Evolutionary conservation across 805 yeast genomes (phyloP).

Genomic region (Pichia membranifaciens): DNA sequence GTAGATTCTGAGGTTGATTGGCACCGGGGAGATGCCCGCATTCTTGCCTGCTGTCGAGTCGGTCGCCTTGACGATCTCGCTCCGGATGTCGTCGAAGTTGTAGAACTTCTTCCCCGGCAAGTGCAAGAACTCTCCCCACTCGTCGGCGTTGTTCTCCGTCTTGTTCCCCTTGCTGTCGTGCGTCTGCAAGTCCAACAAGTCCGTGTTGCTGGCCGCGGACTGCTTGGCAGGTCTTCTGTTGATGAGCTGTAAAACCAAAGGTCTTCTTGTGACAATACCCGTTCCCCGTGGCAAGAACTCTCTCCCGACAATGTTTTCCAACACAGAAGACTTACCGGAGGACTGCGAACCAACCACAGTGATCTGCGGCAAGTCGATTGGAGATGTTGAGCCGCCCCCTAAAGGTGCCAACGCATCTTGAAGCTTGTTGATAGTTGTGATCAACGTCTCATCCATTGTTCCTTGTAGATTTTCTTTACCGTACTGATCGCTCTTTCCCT

Average conservation of each 20-base stretch:
- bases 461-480: neutral
- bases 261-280: constrained; percentile 88
- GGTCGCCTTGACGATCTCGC: constrained; percentile 88
- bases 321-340: constrained; percentile 81
- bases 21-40: constrained; percentile 86
- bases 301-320: constrained; percentile 86
- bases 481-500: no score
- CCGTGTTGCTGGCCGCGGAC: constrained; percentile 21
- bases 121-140: constrained; percentile 98
- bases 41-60: constrained; percentile 76
- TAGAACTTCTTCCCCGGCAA: constrained; percentile 81
- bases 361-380: constrained; percentile 88
- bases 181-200: constrained; percentile 40
- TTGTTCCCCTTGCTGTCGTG: constrained; percentile 41
- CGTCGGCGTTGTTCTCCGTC: constrained; percentile 68
- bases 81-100: constrained; percentile 83
- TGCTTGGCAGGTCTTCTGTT: constrained; percentile 45
- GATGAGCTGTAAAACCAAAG: constrained; percentile 74
- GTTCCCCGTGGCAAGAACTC: constrained; percentile 91
- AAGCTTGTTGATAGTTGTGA: constrained; percentile 79
- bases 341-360: constrained; percentile 95
- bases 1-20: constrained; percentile 87
- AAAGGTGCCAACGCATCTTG: constrained; percentile 97
- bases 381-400: constrained; percentile 85
- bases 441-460: constrained; percentile 68